A percentile compares a stretch with the other conserved stretches of the same genome.
These are phyloP conservation scores for Paramyrothecium sp. DNA, from an alignment of 2,329 filamentous ascomycete genomes.

Conservation along the genomic window DNA sequence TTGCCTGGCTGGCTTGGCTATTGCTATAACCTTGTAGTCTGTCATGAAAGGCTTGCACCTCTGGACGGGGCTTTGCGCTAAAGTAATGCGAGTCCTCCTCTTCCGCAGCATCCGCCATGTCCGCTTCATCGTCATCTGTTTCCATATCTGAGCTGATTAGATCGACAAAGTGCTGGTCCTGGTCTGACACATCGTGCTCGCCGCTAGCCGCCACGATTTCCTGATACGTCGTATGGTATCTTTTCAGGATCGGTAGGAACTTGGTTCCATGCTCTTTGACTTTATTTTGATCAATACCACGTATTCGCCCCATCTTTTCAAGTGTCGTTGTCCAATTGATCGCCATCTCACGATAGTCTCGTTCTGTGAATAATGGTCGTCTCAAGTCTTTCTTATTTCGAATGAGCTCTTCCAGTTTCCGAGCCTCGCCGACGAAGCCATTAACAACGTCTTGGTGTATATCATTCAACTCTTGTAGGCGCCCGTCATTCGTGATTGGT, in stretches of 20 bases:
- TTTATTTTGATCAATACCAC: conserved; percentile 60
- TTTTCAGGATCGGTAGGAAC: conserved; percentile 58
- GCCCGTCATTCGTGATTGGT: conserved; percentile 57
- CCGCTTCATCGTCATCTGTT: conserved; percentile 33
- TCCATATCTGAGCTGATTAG: conserved; percentile 48
- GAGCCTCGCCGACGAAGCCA: conserved; percentile 64
- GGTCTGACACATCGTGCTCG: conserved; percentile 17
- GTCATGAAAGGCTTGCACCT: conserved; percentile 32
- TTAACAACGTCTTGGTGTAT: conserved; percentile 63
- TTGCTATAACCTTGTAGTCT: conserved; percentile 24
- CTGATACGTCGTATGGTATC: conserved; percentile 43
- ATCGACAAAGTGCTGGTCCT: conserved; percentile 48
- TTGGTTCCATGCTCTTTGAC: conserved; percentile 59
- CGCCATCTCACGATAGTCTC: conserved; percentile 70
- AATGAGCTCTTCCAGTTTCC: conserved; percentile 57
- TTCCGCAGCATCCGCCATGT: conserved; percentile 27
- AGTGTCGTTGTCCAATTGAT: conserved; percentile 63
- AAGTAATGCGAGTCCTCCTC: conserved; percentile 50
- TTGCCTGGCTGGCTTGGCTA: conserved; percentile 22
- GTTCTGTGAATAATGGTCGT: conserved; percentile 65
- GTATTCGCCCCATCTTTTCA: conserved; percentile 62
- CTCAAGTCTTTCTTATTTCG: conserved; percentile 58
- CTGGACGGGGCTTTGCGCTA: conserved; percentile 18
- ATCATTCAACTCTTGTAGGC: conserved; percentile 52
- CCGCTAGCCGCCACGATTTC: conserved; percentile 44